Evolutionary conservation across 495 filamentous ascomycete species (phyloP).

Genomic region (Penicillium silybi): DNA sequence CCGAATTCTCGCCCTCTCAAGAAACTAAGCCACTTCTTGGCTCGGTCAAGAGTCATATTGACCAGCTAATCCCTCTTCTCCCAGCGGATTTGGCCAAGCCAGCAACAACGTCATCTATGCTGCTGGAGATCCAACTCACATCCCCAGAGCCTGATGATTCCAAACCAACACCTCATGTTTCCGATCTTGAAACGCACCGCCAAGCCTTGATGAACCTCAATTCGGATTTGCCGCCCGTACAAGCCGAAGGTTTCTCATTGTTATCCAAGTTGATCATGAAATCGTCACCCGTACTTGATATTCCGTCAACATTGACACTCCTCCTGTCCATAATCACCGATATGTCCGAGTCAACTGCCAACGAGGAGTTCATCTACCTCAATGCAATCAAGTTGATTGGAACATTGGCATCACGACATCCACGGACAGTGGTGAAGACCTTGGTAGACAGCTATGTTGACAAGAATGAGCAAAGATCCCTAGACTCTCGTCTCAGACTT

Average conservation of each 20-base stretch:
- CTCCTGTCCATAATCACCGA: constrained; percentile 64
- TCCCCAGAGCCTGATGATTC: constrained; percentile 49
- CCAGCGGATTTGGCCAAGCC: constrained; percentile 34
- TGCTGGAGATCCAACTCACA: constrained; percentile 53
- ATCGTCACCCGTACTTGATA: constrained; percentile 63
- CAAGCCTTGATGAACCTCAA: constrained; percentile 71
- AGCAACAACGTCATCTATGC: constrained; percentile 51
- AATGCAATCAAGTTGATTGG: constrained; percentile 65
- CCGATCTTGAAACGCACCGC: constrained; percentile 67
- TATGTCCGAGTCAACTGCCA: constrained; percentile 27
- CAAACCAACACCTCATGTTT: constrained; percentile 40
- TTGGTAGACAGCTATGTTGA: constrained; percentile 70
- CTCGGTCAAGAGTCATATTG: constrained; percentile 47
- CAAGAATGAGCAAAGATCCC: constrained; percentile 48
- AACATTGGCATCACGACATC: constrained; percentile 61
- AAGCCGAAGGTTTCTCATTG: constrained; percentile 72
- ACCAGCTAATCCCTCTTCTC: constrained; percentile 41
- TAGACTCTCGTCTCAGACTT: constrained; percentile 67
- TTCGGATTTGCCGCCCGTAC: constrained; percentile 70
- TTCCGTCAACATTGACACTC: constrained; percentile 62
- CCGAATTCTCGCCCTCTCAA: constrained; percentile 52
- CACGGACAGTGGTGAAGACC: constrained; percentile 59
- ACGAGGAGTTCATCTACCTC: constrained; percentile 73
- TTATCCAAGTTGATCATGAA: constrained; percentile 60
- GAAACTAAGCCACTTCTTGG: constrained; percentile 42